phyloP scores from a whole-genome alignment of 257 asterid genomes.

The Coffea canephora region DNA sequence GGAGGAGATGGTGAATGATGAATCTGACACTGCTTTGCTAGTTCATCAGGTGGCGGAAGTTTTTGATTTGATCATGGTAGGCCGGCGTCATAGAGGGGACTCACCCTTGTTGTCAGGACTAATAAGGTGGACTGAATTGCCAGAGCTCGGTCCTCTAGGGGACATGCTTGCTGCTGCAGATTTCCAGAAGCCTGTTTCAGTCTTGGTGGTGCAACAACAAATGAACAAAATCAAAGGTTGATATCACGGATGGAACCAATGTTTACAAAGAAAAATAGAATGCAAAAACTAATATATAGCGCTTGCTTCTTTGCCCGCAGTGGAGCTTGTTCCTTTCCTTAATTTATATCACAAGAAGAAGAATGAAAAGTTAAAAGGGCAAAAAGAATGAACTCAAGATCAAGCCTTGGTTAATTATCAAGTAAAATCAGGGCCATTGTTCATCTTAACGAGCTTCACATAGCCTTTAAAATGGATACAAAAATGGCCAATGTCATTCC shows the following conservation, averaged over 20 bases:
- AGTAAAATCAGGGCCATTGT: no score
- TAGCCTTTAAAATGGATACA: no score
- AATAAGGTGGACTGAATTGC: constrained; percentile 64
- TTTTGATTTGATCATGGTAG: constrained; percentile 52
- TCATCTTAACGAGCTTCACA: no score
- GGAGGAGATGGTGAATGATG: constrained; percentile 17
- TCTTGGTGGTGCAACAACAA: constrained; percentile 69
- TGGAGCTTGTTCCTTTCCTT: not conserved
- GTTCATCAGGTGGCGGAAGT: constrained; percentile 6
- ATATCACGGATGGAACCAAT: not conserved
- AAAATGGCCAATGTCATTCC: no score
- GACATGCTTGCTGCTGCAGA: constrained; percentile 68
- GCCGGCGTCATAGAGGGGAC: constrained; percentile 54
- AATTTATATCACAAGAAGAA: not conserved
- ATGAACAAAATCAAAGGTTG: constrained; percentile 12
- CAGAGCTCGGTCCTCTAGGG: constrained; percentile 69
- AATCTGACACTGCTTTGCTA: constrained; percentile 28
- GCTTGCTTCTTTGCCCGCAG: not conserved
- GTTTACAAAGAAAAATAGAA: no score
- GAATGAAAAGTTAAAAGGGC: not conserved
- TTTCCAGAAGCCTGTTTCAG: constrained; percentile 50
- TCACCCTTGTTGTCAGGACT: constrained; percentile 56
- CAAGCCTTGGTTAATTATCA: no score
- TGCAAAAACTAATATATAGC: not conserved
- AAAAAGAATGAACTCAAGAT: not conserved